Evolutionary conservation across 768 basidiomycete genomes (phyloP), one percentile per base, ranked within the genome.

Genomic region (Chalciporus pseudorubinellus): DNA sequence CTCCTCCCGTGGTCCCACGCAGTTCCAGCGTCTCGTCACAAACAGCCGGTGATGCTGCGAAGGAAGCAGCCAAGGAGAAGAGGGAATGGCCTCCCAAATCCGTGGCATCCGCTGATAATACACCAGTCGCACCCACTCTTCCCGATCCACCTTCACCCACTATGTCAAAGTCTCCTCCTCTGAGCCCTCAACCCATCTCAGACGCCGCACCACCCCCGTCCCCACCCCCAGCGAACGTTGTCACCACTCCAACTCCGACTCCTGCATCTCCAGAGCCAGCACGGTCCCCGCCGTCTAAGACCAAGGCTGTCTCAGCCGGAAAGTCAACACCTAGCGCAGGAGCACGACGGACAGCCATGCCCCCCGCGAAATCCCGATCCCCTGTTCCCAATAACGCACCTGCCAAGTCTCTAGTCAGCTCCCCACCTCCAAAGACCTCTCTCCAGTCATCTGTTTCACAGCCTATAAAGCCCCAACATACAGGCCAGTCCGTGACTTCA

Each of bases 71-170:
- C 34, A 85, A 81, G 69, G 87, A 86, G 66, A 82, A 79, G 63
- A 79, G 81, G 39, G 90, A 91, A 75, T 89, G 87, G 87, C 87
- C 89, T 7, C 89, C 83, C 33, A 80, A 74, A 64, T 61, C 73
- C 36, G 48, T 68, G 42, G 53, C 64, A n/a, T 63, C 68, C 28
- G 20, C 48, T 43, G 66, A 66, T 55, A 65, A 66, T 29, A 76
- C 74, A 60, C 67, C 74, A 18, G 9, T 38, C 20, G 64, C 66
- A 42, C 60, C 68, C 55, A 45, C 73, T 39, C 68, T 75, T 46
- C 70, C 78, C 42, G 62, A 70, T 21, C 69, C 72, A 24, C 52
- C 64, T 22, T 57, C 61, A 16, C 31, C 65, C 6, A 49, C 26
- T 50, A 53, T 55, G 46, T 41, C 48, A 54, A 59, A 59, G 40